phyloP scores from a whole-genome alignment of 2,329 filamentous ascomycete species.

The Sphaerostilbella broomeana region DNA sequence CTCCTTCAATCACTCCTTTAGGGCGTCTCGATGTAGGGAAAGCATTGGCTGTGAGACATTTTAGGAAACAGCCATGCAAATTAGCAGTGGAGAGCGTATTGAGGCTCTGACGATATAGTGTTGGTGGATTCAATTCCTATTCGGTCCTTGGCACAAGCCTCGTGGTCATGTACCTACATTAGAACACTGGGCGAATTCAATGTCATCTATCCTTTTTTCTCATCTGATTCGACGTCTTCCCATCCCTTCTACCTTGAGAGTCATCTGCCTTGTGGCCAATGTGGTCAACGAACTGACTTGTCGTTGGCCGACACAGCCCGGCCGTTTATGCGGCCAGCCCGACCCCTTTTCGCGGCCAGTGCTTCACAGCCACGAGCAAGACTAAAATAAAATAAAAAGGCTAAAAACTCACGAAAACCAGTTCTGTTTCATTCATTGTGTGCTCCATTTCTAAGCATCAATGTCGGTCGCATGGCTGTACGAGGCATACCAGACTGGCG shows the following conservation, averaged over 20 bases:
- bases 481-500: conserved; percentile 1
- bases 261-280: conserved; percentile 11
- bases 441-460: not conserved
- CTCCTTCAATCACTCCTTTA: not conserved
- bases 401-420: not conserved
- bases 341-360: conserved; percentile 3
- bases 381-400: not conserved
- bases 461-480: not conserved
- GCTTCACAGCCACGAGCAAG: conserved; percentile 11
- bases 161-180: conserved; percentile 6
- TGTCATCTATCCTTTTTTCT: conserved; percentile 3
- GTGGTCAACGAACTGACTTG: not conserved
- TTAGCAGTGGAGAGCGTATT: conserved; percentile 4
- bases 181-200: no score
- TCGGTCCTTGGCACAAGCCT: not conserved
- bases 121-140: no score
- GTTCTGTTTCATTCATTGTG: not conserved
- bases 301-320: conserved; percentile 16
- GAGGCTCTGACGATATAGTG: no score
- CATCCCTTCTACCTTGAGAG: not conserved
- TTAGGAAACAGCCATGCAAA: not conserved
- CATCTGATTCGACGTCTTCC: not conserved
- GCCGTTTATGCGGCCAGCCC: conserved; percentile 24
- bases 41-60: not conserved
- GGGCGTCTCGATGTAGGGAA: no score